Conservation (phyloP, 192 early-diverging fungal genomes). For the Linnemannia schmuckeri region DNA sequence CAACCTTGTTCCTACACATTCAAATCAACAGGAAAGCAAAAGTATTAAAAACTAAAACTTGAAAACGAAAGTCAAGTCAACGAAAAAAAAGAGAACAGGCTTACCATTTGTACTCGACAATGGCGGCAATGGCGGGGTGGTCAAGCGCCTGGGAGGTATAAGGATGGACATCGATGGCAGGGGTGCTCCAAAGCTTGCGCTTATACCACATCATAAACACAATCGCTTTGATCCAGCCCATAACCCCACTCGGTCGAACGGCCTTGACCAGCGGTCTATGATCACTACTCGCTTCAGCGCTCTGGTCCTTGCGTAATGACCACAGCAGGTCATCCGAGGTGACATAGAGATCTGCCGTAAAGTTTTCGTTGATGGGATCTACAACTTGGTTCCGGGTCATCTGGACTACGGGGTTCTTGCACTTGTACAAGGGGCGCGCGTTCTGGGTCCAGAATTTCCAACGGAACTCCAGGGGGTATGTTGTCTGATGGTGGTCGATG, state of each 20-base stretch:
- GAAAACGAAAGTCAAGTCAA: background rate
- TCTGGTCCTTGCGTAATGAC: background rate
- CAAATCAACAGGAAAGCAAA: background rate
- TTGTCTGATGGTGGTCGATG: slow-evolving; percentile 10
- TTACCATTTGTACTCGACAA: slow-evolving; percentile 47
- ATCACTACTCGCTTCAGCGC: background rate
- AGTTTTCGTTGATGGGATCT: background rate
- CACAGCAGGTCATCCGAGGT: slow-evolving; percentile 17
- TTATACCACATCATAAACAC: slow-evolving; percentile 7
- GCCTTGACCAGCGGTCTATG: background rate
- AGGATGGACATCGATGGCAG: slow-evolving; percentile 17
- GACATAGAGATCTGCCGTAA: slow-evolving; percentile 9
- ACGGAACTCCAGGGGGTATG: slow-evolving; percentile 7
- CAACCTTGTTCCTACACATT: slow-evolving; percentile 34
- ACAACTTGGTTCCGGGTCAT: background rate
- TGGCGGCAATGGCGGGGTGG: slow-evolving; percentile 25
- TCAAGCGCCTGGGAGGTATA: slow-evolving; percentile 17
- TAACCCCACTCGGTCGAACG: background rate
- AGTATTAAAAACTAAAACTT: background rate
- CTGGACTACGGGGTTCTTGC: slow-evolving; percentile 19
- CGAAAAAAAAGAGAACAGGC: background rate
- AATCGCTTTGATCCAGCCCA: slow-evolving; percentile 11
- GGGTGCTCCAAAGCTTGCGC: background rate
- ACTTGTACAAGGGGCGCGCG: background rate
- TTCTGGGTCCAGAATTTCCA: slow-evolving; percentile 13